These are phyloP conservation scores for Acrocalymma vagum DNA, from an alignment of 2,329 filamentous ascomycete species.

Conservation along the genomic window DNA sequence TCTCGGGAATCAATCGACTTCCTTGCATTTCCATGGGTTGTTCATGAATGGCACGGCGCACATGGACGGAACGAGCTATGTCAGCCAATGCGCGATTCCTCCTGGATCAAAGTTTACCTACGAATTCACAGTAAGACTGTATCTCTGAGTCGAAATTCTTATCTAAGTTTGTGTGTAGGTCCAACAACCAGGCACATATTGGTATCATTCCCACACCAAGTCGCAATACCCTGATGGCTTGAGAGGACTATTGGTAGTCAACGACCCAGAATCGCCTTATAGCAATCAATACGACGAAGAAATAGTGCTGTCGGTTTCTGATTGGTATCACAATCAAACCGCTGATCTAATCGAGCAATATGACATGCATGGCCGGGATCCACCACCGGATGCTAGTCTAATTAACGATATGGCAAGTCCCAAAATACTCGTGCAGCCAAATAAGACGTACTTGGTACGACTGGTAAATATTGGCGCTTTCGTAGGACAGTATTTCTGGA, in stretches of 20 bases:
- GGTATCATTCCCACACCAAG: conserved; percentile 72
- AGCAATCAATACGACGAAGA: conserved; percentile 65
- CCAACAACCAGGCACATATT: conserved; percentile 61
- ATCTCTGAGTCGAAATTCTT: conserved; percentile 19
- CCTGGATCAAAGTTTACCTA: conserved; percentile 71
- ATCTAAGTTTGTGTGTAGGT: conserved; percentile 40
- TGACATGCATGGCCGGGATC: conserved; percentile 71
- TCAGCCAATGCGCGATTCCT: conserved; percentile 66
- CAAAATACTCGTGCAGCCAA: conserved; percentile 52
- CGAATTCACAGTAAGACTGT: conserved; percentile 37
- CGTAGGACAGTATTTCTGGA: conserved; percentile 72
- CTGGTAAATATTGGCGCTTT: conserved; percentile 75
- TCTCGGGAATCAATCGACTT: conserved; percentile 68
- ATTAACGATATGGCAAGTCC: conserved; percentile 66
- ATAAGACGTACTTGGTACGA: conserved; percentile 68
- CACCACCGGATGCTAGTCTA: conserved; percentile 69
- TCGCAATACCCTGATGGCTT: conserved; percentile 72
- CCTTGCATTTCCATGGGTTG: conserved; percentile 78
- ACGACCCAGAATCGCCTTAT: conserved; percentile 62
- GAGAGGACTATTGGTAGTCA: conserved; percentile 70
- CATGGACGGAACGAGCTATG: conserved; percentile 75
- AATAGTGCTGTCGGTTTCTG: conserved; percentile 69
- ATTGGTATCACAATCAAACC: conserved; percentile 72
- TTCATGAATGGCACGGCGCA: conserved; percentile 77
- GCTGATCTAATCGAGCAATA: no score